These are phyloP conservation scores for Euphorbia pulcherrima DNA, from an alignment of 345 rosid species.

Conservation along the genomic window DNA sequence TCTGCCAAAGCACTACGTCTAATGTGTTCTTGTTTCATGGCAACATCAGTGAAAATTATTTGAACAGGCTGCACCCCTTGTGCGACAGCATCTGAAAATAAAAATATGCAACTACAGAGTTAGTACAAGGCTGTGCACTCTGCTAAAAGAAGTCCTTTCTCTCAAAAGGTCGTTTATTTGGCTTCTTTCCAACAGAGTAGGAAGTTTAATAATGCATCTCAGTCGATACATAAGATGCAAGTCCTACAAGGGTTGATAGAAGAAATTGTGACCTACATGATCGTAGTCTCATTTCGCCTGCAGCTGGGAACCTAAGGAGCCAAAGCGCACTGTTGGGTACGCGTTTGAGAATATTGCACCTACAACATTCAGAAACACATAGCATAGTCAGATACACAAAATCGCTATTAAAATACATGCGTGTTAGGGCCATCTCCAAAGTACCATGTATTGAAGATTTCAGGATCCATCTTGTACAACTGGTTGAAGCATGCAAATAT, in stretches of 20 bases:
- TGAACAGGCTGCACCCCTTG: slow-evolving; percentile 90
- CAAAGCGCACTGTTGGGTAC: slow-evolving; percentile 95
- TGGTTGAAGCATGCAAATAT: slow-evolving; percentile 99
- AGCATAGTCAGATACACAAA: slow-evolving; percentile 1
- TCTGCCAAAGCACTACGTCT: slow-evolving; percentile 95
- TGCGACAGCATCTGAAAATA: slow-evolving; percentile 67
- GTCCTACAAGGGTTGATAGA: background rate
- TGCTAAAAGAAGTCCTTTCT: background rate
- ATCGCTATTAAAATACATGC: background rate
- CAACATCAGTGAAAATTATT: slow-evolving; percentile 95
- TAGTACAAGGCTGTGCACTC: background rate
- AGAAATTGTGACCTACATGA: slow-evolving; percentile 46
- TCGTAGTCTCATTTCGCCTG: slow-evolving; percentile 93
- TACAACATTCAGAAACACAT: slow-evolving; percentile 16
- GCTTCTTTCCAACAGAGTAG: background rate
- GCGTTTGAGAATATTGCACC: slow-evolving; percentile 97
- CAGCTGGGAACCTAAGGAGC: slow-evolving; percentile 99
- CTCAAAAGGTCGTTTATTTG: background rate
- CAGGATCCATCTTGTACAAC: slow-evolving; percentile 99
- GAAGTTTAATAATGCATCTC: background rate
- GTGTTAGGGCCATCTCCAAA: background rate
- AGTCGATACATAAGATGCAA: background rate
- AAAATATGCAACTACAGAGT: background rate
- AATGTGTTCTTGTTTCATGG: slow-evolving; percentile 93
- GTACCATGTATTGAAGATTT: slow-evolving; percentile 85